Evolutionary conservation across 208 protist genomes (phyloP).

Genomic region (Leptomonas pyrrhocoris): DNA sequence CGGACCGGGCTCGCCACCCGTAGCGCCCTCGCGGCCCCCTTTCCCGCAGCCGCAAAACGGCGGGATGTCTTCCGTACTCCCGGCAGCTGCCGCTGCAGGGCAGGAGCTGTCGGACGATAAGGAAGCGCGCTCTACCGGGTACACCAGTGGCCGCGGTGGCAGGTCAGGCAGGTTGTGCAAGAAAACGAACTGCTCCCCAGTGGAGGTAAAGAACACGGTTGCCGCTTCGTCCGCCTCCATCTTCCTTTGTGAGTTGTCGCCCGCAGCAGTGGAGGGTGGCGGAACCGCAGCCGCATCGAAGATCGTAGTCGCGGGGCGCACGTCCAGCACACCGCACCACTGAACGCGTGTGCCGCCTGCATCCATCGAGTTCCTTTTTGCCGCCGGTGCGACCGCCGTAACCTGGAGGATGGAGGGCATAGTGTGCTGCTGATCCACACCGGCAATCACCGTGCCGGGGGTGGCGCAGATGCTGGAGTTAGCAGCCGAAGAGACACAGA

Average conservation of each 20-base stretch:
- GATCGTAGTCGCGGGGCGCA: constrained; percentile 3
- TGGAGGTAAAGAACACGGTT: constrained; percentile 44
- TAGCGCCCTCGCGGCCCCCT: not conserved
- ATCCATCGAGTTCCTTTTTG: too few relatives aligned
- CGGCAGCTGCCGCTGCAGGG: not conserved
- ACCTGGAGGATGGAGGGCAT: constrained; percentile 22
- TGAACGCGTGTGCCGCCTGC: not conserved
- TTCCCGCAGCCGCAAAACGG: constrained; percentile 19
- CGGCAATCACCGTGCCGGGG: constrained; percentile 45
- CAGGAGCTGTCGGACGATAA: not conserved
- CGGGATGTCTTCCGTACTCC: not conserved
- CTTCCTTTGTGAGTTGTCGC: constrained; percentile 1
- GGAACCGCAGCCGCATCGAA: not conserved
- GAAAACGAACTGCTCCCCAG: constrained; percentile 57
- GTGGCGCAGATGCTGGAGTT: constrained; percentile 24
- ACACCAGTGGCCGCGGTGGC: constrained; percentile 9
- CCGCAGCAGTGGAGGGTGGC: not conserved
- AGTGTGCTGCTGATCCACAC: constrained; percentile 52
- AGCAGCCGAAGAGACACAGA: constrained; percentile 5
- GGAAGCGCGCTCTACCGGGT: not conserved
- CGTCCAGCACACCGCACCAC: constrained; percentile 31
- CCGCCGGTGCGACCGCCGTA: not conserved
- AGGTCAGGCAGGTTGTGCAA: constrained; percentile 44
- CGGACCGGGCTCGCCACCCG: constrained; percentile 32
- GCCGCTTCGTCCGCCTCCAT: not conserved